phyloP scores from a whole-genome alignment of 345 rosid species.

The Populus nigra region DNA sequence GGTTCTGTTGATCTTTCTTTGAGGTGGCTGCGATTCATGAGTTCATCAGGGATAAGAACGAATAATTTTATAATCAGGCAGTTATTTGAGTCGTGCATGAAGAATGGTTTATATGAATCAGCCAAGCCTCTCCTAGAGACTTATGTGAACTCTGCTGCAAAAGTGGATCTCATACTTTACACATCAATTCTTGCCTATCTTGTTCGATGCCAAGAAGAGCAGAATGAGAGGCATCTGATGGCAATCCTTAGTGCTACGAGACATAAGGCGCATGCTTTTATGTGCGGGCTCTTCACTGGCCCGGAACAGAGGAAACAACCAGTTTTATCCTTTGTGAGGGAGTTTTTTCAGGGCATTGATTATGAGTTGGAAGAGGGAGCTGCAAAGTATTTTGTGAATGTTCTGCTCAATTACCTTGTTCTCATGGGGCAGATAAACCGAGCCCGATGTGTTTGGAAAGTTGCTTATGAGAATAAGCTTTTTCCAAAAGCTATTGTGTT shows the following conservation, averaged over 20 bases:
- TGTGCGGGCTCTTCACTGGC: conserved; percentile 94
- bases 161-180: conserved; percentile 91
- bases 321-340: conserved; percentile 77
- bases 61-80: conserved; percentile 90
- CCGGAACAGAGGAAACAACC: conserved; percentile 93
- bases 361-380: conserved; percentile 96
- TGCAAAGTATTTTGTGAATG: conserved; percentile 85
- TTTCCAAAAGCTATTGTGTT: conserved; percentile 96
- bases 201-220: conserved; percentile 86
- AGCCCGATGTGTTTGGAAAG: conserved; percentile 97
- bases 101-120: conserved; percentile 72
- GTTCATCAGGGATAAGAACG: conserved; percentile 85
- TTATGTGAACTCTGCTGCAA: conserved; percentile 71
- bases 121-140: conserved; percentile 93
- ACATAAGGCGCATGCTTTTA: conserved; percentile 76
- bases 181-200: conserved; percentile 92
- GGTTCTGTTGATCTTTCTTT: conserved; percentile 87
- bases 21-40: conserved; percentile 94
- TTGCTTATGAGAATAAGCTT: conserved; percentile 92
- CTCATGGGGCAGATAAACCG: conserved; percentile 95
- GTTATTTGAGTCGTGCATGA: conserved; percentile 94
- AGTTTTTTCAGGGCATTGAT: conserved; percentile 87
- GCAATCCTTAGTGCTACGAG: conserved; percentile 73
- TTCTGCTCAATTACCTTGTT: conserved; percentile 91
- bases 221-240: conserved; percentile 86